Base-by-base conservation (phyloP, 495 filamentous ascomycete genomes). In the Daldinia caldariorum region DNA sequence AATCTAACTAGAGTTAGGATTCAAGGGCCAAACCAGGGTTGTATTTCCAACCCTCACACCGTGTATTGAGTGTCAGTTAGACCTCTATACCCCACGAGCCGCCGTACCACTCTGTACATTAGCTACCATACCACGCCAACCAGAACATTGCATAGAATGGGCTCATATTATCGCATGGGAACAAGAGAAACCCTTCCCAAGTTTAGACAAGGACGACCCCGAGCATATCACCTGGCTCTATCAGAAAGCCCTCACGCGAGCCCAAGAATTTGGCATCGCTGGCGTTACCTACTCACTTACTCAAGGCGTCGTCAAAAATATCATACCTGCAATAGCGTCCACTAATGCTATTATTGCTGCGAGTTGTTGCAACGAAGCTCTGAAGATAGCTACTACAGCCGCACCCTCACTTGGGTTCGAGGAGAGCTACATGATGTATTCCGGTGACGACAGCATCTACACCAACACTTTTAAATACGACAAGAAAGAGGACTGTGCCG, bases 341-440 rank as follows among this genome's bases (percentile, higher is more conserved):
- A 99, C 96, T 5, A 99, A 99, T 79, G 94, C 94, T 18, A 94
- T 98, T 57, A 92, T 99, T 68, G 96, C 96, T 3, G 96, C 94
- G 3, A 89, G 89, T 41, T 97, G 94, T 74, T 98, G 95, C 73
- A 98, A 97, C 54, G 96, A 99, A 80, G 94, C 94, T 9, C 85
- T 97, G 80, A 99, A 99, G 81, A 93, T 99, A 69, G 89, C 89
- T 29, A 96, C 93, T 41, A 86, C 83, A 49, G 87, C 87, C 61
- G 94, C 94, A 51, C 92, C 95, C 0, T 90, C 86, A 63, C 86
- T 98, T 0, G 85, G 84, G 14, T 74, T 78, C 38, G 78, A 82
- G 45, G 88, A 92, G 69, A 99, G 96, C 76, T 99, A 99, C 79
- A 98, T 98, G 94, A 97, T 97, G 92, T 99, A 98, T 80, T 97